phyloP scores from a whole-genome alignment of 805 yeast genomes.

The Hanseniaspora meyeri region DNA sequence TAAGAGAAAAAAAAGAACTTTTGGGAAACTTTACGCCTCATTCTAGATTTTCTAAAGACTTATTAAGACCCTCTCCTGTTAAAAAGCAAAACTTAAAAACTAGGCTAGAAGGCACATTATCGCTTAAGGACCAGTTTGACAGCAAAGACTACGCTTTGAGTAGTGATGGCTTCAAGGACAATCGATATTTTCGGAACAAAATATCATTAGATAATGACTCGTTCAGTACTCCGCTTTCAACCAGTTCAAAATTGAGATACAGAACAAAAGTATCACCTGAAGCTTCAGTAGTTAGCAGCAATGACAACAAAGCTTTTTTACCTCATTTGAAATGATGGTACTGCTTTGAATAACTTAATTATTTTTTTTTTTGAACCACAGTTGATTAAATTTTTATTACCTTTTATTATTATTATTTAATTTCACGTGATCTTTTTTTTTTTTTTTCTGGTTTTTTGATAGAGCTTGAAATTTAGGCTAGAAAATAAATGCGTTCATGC shows the following conservation, averaged over 20 bases:
- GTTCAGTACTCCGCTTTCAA: neutral
- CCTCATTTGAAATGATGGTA: neutral
- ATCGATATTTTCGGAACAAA: neutral
- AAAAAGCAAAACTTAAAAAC: neutral
- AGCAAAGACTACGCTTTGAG: neutral
- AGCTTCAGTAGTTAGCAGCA: neutral
- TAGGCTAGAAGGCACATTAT: neutral
- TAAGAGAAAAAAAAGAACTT: neutral
- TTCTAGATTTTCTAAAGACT: neutral
- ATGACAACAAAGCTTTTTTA: neutral
- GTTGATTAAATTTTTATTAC: too few relatives aligned
- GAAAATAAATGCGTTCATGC: neutral
- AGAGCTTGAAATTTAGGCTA: too few relatives aligned
- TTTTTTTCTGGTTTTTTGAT: too few relatives aligned
- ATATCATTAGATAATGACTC: neutral
- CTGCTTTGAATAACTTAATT: too few relatives aligned
- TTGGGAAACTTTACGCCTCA: neutral
- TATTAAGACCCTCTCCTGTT: neutral
- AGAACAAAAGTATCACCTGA: neutral
- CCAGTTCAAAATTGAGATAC: neutral
- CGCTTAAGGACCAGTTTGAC: neutral
- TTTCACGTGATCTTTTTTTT: too few relatives aligned
- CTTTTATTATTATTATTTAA: too few relatives aligned
- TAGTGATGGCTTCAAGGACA: neutral
- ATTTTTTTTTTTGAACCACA: too few relatives aligned